phyloP scores from a whole-genome alignment of 129 eudicot genomes.

The Rutidosis leptorrhynchoides region DNA sequence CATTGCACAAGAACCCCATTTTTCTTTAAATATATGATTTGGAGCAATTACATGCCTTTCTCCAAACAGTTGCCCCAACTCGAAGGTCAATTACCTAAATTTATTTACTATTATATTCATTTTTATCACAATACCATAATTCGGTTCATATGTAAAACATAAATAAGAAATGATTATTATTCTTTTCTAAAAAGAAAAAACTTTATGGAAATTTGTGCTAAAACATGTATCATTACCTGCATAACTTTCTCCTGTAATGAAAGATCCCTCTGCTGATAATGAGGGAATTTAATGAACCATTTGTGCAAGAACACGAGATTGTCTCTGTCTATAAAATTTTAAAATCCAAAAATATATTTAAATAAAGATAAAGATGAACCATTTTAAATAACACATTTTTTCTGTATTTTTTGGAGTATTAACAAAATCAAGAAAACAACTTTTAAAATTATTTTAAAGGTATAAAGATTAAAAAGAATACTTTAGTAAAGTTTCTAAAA shows the following conservation, averaged over 20 bases:
- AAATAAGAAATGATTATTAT: neutral
- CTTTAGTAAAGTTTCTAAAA: constrained; percentile 40
- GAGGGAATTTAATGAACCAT: constrained; percentile 89
- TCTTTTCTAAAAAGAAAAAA: constrained; percentile 6
- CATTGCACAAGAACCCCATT: neutral
- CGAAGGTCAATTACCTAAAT: neutral
- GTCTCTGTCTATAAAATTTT: constrained; percentile 59
- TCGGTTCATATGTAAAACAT: neutral
- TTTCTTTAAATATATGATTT: no score
- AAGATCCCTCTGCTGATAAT: constrained; percentile 64
- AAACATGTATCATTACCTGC: constrained; percentile 48
- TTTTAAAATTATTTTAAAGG: constrained; percentile 26
- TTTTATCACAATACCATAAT: neutral
- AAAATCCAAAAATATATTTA: constrained; percentile 25
- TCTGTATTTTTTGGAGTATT: constrained; percentile 1
- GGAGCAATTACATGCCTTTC: neutral
- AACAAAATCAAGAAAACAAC: constrained; percentile 25
- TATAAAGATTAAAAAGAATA: constrained; percentile 27
- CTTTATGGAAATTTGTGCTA: neutral
- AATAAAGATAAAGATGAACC: constrained; percentile 6
- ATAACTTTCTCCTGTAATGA: constrained; percentile 76
- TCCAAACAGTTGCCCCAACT: neutral
- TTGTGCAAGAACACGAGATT: constrained; percentile 81
- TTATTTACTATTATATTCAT: neutral
- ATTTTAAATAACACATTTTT: constrained; percentile 9